phyloP scores from a whole-genome alignment of 1,284 basidiomycete species.

The Mycena citricolor region DNA sequence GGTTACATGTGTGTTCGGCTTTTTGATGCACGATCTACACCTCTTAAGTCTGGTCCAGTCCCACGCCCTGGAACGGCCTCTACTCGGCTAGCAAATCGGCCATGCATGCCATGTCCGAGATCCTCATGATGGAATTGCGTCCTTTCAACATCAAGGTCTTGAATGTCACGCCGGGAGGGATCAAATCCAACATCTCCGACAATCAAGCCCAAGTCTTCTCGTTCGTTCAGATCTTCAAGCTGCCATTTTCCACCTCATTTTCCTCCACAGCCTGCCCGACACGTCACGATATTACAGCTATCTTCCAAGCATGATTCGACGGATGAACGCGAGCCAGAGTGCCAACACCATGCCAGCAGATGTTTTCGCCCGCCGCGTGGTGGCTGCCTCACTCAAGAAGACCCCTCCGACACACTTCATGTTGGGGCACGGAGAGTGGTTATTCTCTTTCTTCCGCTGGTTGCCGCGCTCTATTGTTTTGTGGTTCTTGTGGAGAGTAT shows the following conservation, averaged over 20 bases:
- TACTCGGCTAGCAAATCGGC: conserved; percentile 73
- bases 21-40: conserved; percentile 15
- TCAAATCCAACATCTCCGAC: conserved; percentile 57
- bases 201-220: conserved; percentile 45
- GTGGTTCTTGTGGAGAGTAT: conserved; percentile 45
- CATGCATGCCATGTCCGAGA: conserved; percentile 56
- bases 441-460: conserved; percentile 49
- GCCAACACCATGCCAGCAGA: conserved; percentile 47
- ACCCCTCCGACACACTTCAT: conserved; percentile 37
- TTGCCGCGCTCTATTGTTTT: conserved; percentile 50
- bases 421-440: conserved; percentile 31
- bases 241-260: conserved; percentile 5
- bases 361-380: conserved; percentile 53
- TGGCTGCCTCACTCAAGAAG: conserved; percentile 9
- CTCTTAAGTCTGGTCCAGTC: conserved; percentile 35
- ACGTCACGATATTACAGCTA: conserved; percentile 53
- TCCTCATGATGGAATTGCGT: conserved; percentile 68
- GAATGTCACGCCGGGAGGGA: conserved; percentile 57
- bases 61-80: conserved; percentile 68
- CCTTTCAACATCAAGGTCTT: conserved; percentile 65
- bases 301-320: conserved; percentile 49
- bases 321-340: conserved; percentile 53
- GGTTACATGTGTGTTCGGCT: conserved; percentile 51
- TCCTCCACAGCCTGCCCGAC: conserved; percentile 37
- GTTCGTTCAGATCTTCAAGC: not conserved